Conservation (phyloP, 2,329 filamentous ascomycete species). For the Aspergillus latus region DNA sequence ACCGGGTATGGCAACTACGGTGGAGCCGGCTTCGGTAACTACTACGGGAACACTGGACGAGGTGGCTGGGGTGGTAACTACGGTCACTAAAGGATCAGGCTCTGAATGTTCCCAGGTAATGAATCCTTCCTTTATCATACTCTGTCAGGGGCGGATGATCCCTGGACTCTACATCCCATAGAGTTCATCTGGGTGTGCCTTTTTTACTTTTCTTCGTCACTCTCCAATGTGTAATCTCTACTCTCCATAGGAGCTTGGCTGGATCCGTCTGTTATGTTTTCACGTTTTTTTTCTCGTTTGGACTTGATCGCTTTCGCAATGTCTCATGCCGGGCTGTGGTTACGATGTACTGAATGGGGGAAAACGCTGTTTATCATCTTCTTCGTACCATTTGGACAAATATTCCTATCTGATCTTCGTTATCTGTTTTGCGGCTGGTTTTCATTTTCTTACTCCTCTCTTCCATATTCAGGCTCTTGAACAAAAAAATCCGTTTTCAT, state of each 20-base stretch:
- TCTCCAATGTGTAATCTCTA: slow-evolving; percentile 44
- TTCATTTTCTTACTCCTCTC: slow-evolving; percentile 21
- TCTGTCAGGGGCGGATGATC: slow-evolving; percentile 16
- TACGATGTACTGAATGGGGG: slow-evolving; percentile 37
- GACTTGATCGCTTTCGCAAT: slow-evolving; percentile 22
- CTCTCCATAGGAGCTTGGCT: slow-evolving; percentile 42
- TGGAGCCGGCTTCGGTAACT: slow-evolving; percentile 43
- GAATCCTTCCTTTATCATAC: slow-evolving; percentile 26
- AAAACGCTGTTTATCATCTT: slow-evolving; percentile 28
- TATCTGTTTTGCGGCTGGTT: slow-evolving; percentile 22
- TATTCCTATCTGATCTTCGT: slow-evolving; percentile 19
- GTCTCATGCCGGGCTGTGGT: slow-evolving; percentile 29
- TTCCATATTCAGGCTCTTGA: slow-evolving; percentile 5
- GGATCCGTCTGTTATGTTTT: slow-evolving; percentile 23
- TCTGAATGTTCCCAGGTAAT: slow-evolving; percentile 28
- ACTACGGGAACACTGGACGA: slow-evolving; percentile 45
- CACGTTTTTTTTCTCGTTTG: slow-evolving; percentile 13
- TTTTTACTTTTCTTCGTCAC: slow-evolving; percentile 19
- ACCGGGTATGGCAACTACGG: slow-evolving; percentile 46
- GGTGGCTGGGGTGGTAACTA: slow-evolving; percentile 51
- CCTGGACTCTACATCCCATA: slow-evolving; percentile 16
- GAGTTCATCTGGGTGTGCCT: slow-evolving; percentile 17
- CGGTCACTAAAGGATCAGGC: slow-evolving; percentile 41
- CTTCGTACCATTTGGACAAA: slow-evolving; percentile 19
- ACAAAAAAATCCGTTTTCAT: slow-evolving; percentile 17